Percentiles rank a stretch among this genome's conserved stretches.
Conservation (phyloP, 208 protist genomes). For the Cochliopodium minus region DNA sequence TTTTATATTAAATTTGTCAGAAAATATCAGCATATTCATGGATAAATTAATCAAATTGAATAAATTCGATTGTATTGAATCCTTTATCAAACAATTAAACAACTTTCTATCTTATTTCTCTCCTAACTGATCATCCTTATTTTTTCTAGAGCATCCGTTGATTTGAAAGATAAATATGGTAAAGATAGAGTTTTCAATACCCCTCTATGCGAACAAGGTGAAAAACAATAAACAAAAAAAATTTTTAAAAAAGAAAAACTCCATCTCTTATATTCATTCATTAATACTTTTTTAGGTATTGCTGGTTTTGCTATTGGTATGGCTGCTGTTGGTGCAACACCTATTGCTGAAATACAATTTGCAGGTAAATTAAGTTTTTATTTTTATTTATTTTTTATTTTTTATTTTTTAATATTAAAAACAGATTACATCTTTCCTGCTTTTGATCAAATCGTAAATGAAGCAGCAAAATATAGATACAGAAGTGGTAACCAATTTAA, state of each 20-base stretch:
- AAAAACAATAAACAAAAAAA: constrained; percentile 8
- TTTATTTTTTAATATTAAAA: background rate
- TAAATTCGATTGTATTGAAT: too few relatives aligned
- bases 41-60: too few relatives aligned
- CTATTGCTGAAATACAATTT: constrained; percentile 94
- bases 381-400: too few relatives aligned
- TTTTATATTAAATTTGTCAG: too few relatives aligned
- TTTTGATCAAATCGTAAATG: constrained; percentile 93
- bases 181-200: constrained; percentile 80
- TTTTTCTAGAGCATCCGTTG: too few relatives aligned
- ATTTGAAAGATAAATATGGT: constrained; percentile 57
- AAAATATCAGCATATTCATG: too few relatives aligned
- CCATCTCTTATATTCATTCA: background rate
- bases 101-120: too few relatives aligned
- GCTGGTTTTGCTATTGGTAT: constrained; percentile 88
- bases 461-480: constrained; percentile 93
- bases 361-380: constrained; percentile 31
- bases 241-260: background rate
- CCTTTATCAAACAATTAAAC: too few relatives aligned
- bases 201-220: constrained; percentile 85
- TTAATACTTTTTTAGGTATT: constrained; percentile 44
- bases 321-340: constrained; percentile 44
- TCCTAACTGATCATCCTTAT: too few relatives aligned
- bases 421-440: constrained; percentile 92
- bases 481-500: constrained; percentile 74